These are phyloP conservation scores for Salix dunnii DNA, from an alignment of 345 rosid genomes.

Conservation along the genomic window DNA sequence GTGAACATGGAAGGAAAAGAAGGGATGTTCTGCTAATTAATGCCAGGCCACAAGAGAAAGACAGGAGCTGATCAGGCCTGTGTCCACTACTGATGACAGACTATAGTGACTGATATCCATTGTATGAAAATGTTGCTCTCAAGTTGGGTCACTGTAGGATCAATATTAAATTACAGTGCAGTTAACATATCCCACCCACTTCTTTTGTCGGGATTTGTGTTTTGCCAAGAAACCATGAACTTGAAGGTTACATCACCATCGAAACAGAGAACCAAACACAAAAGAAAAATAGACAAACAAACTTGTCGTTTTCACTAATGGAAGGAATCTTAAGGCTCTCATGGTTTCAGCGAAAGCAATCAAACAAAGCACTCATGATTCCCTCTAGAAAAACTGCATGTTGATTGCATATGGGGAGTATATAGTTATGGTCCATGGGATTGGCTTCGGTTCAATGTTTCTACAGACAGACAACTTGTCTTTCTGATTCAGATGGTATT, in stretches of 20 bases:
- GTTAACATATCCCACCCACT: neutral
- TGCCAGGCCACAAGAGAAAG: neutral
- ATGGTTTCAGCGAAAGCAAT: conserved; percentile 24
- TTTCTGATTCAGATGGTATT: neutral
- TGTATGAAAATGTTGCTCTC: neutral
- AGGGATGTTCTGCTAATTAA: neutral
- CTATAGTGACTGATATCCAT: too few relatives aligned
- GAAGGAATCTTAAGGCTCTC: conserved; percentile 12
- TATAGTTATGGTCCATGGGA: conserved; percentile 10
- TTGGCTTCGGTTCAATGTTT: conserved; percentile 14
- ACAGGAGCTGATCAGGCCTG: neutral
- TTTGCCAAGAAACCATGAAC: neutral
- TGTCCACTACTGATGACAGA: neutral
- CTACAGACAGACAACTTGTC: neutral
- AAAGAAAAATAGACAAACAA: conserved; percentile 14
- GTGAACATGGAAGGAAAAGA: too few relatives aligned
- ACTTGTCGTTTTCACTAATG: conserved; percentile 31
- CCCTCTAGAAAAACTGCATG: conserved; percentile 3
- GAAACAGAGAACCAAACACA: conserved; percentile 2
- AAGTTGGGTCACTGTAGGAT: neutral
- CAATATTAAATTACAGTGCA: neutral
- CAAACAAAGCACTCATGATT: conserved; percentile 24
- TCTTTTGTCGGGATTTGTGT: neutral
- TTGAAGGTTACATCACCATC: conserved; percentile 21
- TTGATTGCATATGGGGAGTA: neutral